Base-by-base conservation (phyloP, 305 asterid genomes). In the Fraxinus sp. region DNA sequence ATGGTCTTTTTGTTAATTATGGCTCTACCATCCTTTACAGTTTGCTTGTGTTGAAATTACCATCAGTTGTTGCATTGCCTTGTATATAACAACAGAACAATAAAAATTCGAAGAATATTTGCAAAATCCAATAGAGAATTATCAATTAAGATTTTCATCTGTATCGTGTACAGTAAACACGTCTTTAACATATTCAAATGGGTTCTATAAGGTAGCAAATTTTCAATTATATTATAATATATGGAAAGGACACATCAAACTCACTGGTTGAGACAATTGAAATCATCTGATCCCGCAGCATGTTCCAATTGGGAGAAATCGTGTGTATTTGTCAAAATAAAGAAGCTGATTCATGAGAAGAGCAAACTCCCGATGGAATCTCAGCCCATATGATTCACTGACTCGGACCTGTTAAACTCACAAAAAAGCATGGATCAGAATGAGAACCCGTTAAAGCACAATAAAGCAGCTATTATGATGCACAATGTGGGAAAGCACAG, bases 311-410 rank as follows among this genome's bases (percentile, higher is more conserved):
- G 75, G 99, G 99, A 86, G 99, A 39, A 96, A 79, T 68, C 98
- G 91, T 4, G 98, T 94, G 86, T 96, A 94, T 13, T 98, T 98
- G 78, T 96, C 98, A 46, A 96, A 96, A 87, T 94, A 96, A 68
- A 96, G 98, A 32, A 96, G 92, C 87, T 92, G 98, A 78, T 96
- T 96, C 97, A 96, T 90, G 57, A 96, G 90, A 85, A 96, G 99
- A 0, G 98, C 99, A 79, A 93, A 96, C 89, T 96, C 99, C 78
- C 98, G 91, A 13, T 98, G 99, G 85, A 96, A 96, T 83, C 88
- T 93, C 88, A 94, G 87, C 81, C 98, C 99, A 33, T 96, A 96
- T 7, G 98, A 96, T 90, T 96, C 99, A 87, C 99, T 89, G 39
- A 96, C 98, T 82, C 98, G 91, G 49, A 96, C 96, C 98, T 96